Percentiles rank a stretch among this genome's conserved stretches.
phyloP scores from a whole-genome alignment of 140 eudicot genomes.

The Artemisia princeps region DNA sequence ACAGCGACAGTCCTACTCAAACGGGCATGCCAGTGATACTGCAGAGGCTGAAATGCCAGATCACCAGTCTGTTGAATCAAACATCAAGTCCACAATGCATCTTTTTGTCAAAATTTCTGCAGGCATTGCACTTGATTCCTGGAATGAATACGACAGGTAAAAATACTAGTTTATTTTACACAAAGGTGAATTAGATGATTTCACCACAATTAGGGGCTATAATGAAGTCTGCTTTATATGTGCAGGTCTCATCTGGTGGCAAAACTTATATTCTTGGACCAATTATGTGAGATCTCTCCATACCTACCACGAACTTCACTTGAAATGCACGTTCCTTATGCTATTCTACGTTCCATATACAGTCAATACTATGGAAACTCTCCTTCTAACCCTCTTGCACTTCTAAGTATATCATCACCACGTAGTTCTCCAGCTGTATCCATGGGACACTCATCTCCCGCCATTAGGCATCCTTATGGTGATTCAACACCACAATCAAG shows the following conservation, averaged over 20 bases:
- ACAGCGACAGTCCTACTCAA: slow-evolving; percentile 45
- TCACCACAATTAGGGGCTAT: neutral
- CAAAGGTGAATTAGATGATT: neutral
- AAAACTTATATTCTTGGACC: slow-evolving; percentile 84
- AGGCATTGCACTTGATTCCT: slow-evolving; percentile 68
- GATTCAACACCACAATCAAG: slow-evolving; percentile 60
- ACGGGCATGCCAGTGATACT: slow-evolving; percentile 58
- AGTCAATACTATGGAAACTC: slow-evolving; percentile 76
- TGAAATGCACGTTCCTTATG: slow-evolving; percentile 68
- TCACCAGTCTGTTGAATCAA: slow-evolving; percentile 56
- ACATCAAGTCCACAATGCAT: slow-evolving; percentile 70
- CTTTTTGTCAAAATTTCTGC: slow-evolving; percentile 75
- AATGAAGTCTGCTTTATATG: neutral
- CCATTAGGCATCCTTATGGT: slow-evolving; percentile 51
- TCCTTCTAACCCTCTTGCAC: slow-evolving; percentile 52
- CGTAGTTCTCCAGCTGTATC: slow-evolving; percentile 83
- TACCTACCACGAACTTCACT: slow-evolving; percentile 73
- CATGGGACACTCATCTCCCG: slow-evolving; percentile 73
- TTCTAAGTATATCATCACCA: slow-evolving; percentile 62
- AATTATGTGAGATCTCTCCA: slow-evolving; percentile 74
- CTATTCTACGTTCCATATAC: slow-evolving; percentile 84
- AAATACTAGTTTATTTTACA: slow-evolving; percentile 16
- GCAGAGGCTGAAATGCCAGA: slow-evolving; percentile 52
- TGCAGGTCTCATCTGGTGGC: slow-evolving; percentile 82
- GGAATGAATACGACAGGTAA: slow-evolving; percentile 85